Evolutionary conservation across 2,329 filamentous ascomycete species (phyloP), one percentile per base, ranked within the genome.

Genomic region (Talaromyces sp.): DNA sequence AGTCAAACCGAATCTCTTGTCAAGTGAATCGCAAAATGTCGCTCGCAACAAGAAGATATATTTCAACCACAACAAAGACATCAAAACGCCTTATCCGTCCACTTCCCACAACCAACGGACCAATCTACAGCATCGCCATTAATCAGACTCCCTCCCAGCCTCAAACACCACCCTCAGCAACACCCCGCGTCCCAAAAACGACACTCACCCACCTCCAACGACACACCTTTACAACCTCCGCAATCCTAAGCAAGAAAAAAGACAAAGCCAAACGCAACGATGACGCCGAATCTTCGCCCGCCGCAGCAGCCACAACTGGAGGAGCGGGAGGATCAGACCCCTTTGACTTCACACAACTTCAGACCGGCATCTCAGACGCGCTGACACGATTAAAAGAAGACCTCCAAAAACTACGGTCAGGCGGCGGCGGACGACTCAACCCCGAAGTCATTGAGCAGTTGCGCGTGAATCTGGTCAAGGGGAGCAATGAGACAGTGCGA

Each of bases 351-450:
- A 81, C 84, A 5, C 75, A 78, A 10, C 78, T 91, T 3, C 81
- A 89, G 67, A 71, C 78, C 0, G 82, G 84, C 10, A 87, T 90
- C 62, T 77, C 82, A 13, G 81, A 81, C 63, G 81, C 84, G 0
- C 77, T 87, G 11, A 81, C 85, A 63, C 82, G 81, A 60, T 78
- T 91, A 27, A 86, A 85, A 68, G 83, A 85, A 69, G 86, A 89
- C 10, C 77, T 91, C 1, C 82, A 84, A 1, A 88, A 88, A 72
- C 78, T 90, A 13, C 81, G 87, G 4, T 82, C 85, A 0, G 87
- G 87, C 6, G 88, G 88, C 0, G 87, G 87, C 5, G 88, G 88
- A 0, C 78, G 87, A 31, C 83, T 89, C 72, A 89, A 88, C 67
- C 85, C 86, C 0, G 84, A 87, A 57, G 74, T 84, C 1, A 79